These are phyloP conservation scores for Exophiala alcalophila DNA, from an alignment of 2,329 filamentous ascomycete genomes.

Conservation along the genomic window DNA sequence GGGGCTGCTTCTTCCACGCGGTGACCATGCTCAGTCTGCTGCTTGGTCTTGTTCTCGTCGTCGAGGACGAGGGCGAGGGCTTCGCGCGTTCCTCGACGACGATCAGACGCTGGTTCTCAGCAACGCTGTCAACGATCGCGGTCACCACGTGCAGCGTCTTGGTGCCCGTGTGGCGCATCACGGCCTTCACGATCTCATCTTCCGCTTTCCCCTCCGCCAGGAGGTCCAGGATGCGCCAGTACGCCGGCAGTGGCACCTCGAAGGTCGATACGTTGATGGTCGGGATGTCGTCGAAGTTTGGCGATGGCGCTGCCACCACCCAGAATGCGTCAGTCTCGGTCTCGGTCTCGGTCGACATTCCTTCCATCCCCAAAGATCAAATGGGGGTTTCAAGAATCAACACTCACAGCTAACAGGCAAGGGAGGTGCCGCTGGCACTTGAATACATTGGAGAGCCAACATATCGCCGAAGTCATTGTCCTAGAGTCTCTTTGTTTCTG, in stretches of 20 bases:
- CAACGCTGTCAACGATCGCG: constrained; percentile 16
- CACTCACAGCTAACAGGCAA: constrained; percentile 3
- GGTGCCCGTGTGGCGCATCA: constrained; percentile 13
- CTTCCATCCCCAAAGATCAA: not conserved
- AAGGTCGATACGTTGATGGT: constrained; percentile 19
- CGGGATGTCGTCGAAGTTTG: constrained; percentile 21
- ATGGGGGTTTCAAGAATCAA: not conserved
- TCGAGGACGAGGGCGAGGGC: too few relatives aligned
- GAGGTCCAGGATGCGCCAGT: constrained; percentile 20
- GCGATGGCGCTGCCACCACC: constrained; percentile 17
- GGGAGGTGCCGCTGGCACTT: too few relatives aligned
- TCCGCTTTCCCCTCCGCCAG: constrained; percentile 10
- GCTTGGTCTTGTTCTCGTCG: constrained; percentile 1
- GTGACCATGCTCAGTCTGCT: constrained; percentile 16
- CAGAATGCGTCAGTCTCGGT: constrained; percentile 10
- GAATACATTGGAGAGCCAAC: too few relatives aligned
- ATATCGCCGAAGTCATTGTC: too few relatives aligned
- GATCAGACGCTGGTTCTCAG: constrained; percentile 21
- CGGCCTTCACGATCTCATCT: constrained; percentile 11
- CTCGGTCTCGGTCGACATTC: constrained; percentile 11
- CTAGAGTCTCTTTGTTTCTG: too few relatives aligned
- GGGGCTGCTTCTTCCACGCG: constrained; percentile 12
- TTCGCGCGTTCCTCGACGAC: too few relatives aligned
- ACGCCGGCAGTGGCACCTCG: constrained; percentile 22
- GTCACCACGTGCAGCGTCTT: constrained; percentile 11